Base-by-base conservation (phyloP, 179 eudicot genomes). In the Beta lomatogona region DNA sequence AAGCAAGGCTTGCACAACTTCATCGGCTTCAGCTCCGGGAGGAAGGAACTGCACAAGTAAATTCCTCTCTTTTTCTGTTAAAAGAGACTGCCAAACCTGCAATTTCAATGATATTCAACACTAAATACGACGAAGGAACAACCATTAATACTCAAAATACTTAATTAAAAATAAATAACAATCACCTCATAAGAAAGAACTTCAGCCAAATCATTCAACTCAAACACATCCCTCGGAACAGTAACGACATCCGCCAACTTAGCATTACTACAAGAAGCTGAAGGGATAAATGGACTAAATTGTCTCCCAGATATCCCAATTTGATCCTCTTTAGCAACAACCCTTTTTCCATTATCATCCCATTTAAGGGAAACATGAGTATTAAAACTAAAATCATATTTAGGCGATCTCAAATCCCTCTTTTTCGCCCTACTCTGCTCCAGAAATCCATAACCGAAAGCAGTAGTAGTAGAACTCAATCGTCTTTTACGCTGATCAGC, bases 401-500 rank as follows among this genome's bases (percentile, higher is more conserved):
- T 89, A 4, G 78, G 71, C 15, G 83, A 76, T 82, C 81, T 84
- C 60, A 76, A 46, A 73, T 89, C 92, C 88, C 90, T 92, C 89
- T 84, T 90, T 78, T 92, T 95, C 21, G 81, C 86, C 84, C 81
- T 83, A 77, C 84, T 58, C 70, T 85, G 86, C 75, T 89, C 91
- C 80, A 82, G 87, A 59, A 80, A 75, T 7, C 81, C 85, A 80
- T 85, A 87, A 66, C 87, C 86, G 79, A 83, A 77, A 77, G 80
- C 72, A 76, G 77, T 81, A 81, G 85, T 72, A 78, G 85, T 67
- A 67, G 81, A 73, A 78, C 71, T 90, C 71, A 86, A 80, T 63
- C 93, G 89, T 76, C 90, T 89, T 84, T 90, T 94, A 76, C 93
- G 87, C 80, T 95, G 95, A 89, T 91, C 97, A 88, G 95, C 93